Conservation (phyloP, 306 rosid genomes). For the Luffa aegyptiaca region DNA sequence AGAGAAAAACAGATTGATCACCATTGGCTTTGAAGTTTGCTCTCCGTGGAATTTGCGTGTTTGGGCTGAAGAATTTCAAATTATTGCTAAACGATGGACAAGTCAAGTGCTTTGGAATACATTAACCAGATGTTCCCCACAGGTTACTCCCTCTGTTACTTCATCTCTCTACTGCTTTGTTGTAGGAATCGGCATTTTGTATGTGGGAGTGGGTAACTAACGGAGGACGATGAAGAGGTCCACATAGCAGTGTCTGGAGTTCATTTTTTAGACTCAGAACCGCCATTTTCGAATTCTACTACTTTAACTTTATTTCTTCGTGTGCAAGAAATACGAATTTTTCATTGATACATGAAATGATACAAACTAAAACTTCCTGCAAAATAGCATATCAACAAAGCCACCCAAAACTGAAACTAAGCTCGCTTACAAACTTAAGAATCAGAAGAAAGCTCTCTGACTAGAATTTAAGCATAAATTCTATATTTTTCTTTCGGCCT, state of each 20-base stretch:
- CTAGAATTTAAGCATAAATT: not conserved
- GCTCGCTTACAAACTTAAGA: not conserved
- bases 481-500: not conserved
- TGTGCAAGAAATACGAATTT: not conserved
- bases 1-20: not conserved
- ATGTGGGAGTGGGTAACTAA: not conserved
- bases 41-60: not conserved
- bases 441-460: not conserved
- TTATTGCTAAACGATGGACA: conserved; percentile 50
- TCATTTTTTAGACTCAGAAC: not conserved
- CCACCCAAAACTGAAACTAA: not conserved
- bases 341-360: not conserved
- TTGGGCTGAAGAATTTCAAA: not conserved
- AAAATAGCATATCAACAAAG: not conserved
- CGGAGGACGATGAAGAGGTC: not conserved
- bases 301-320: not conserved
- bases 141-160: conserved; percentile 27
- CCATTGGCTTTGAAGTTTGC: not conserved
- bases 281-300: not conserved
- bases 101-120: conserved; percentile 89
- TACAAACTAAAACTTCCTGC: not conserved
- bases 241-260: not conserved
- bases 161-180: not conserved
- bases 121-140: conserved; percentile 98
- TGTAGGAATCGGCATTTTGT: not conserved